Base-by-base conservation (phyloP, 1,139 yeast genomes). In the Geotrichum carabidarum region DNA sequence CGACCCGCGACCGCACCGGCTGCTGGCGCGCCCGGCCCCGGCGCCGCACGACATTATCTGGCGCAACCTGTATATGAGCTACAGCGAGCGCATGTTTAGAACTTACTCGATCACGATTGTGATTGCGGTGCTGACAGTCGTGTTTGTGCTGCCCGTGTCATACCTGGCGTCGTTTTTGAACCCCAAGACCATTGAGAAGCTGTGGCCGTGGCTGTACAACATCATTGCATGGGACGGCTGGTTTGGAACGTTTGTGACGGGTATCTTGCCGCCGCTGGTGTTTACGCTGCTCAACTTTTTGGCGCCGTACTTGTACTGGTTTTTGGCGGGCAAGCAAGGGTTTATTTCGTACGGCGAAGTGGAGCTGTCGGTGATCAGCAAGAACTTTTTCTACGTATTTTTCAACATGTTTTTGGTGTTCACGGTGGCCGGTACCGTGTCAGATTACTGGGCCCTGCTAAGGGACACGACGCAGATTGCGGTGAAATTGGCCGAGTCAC, bases 21-120 rank as follows among this genome's bases (percentile, higher is more conserved):
- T 88, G 46, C 82, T 86, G 46, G 85, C 94, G 8, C 77, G 76
- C 48, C 73, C 87, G 49, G 96, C 96, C 0, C 95, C 96, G 0
- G 91, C 96, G 1, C 95, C 96, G 1, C 84, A 83, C 59, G 96
- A 88, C 67, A 82, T 88, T 22, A 76, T 85, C 51, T 88, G 96
- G 96, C 80, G 81, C 47, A 86, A 86, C 63, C 70, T 87, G 44
- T 79, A 83, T 61, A 69, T 86, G 65, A 76, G 86, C 11, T 73
- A 84, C 45, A 71, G 69, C 48, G 79, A 83, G 61, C 74, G 88
- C 36, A 72, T 84, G 56, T 56, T 80, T 1, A 73, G 89, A 54
- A 79, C 81, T 9, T 84, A 85, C 59, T 51, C 79, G 1, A 82
- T 89, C 27, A 86, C 91, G 6, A 59, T 83, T 12, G 66, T 82